Percentiles rank a stretch among this genome's conserved stretches.
These are phyloP conservation scores for Raddia distichophylla DNA, from an alignment of 176 grass and related monocot genomes.

Conservation along the genomic window DNA sequence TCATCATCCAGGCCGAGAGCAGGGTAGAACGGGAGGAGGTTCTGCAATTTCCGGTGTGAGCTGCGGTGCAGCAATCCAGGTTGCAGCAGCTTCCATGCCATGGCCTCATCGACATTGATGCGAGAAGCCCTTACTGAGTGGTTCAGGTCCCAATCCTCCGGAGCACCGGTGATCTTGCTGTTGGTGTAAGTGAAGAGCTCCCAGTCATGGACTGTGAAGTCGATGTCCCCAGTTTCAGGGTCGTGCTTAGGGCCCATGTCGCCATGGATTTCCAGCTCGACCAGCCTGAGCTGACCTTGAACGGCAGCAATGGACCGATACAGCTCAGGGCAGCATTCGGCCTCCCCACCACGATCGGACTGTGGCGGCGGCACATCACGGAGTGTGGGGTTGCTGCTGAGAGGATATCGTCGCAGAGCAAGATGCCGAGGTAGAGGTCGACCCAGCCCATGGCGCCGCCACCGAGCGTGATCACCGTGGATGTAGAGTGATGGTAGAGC, in stretches of 20 bases:
- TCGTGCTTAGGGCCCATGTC: background rate
- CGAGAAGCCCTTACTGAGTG: background rate
- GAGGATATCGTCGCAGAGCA: too few species aligned
- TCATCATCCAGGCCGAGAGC: background rate
- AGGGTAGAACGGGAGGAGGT: background rate
- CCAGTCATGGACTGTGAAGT: background rate
- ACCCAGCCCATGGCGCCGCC: too few species aligned
- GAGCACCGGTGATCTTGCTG: background rate
- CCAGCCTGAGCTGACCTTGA: background rate
- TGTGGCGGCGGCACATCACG: too few species aligned
- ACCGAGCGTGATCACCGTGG: too few species aligned
- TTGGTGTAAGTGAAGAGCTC: background rate
- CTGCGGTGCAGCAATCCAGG: background rate
- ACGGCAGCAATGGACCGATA: background rate
- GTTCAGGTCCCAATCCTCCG: background rate
- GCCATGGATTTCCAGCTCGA: background rate
- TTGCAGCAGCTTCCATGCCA: background rate
- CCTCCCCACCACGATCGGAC: background rate
- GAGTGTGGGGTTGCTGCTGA: too few species aligned
- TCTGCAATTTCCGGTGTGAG: background rate
- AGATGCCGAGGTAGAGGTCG: too few species aligned
- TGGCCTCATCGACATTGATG: background rate
- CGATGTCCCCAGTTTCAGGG: background rate
- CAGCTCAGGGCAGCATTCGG: background rate
- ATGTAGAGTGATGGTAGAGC: too few species aligned